A percentile compares a stretch with the other conserved stretches of the same genome.
These are phyloP conservation scores for Sinapis alba DNA, from an alignment of 441 rosid species.

Conservation along the genomic window DNA sequence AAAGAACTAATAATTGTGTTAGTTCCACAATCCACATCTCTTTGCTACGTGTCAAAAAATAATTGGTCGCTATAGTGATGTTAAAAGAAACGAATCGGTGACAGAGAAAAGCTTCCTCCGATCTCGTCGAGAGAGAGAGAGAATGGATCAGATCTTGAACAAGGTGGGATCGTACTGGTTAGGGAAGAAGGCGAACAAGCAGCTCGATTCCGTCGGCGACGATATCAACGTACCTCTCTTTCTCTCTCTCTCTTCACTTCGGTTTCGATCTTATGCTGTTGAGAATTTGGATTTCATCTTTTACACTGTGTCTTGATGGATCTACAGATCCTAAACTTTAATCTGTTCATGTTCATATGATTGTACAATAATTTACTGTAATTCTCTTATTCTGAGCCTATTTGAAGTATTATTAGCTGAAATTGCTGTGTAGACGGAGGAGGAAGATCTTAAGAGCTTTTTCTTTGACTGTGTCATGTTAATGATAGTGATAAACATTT, in stretches of 20 bases:
- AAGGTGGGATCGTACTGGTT: slow-evolving; percentile 83
- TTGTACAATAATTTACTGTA: background rate
- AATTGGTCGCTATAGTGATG: background rate
- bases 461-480: background rate
- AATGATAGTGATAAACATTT: background rate
- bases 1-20: background rate
- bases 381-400: background rate
- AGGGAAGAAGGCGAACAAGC: slow-evolving; percentile 65
- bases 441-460: slow-evolving; percentile 7
- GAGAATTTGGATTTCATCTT: background rate
- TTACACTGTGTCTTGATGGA: background rate
- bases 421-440: background rate
- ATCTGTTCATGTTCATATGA: background rate
- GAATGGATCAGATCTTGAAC: slow-evolving; percentile 77
- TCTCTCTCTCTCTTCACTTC: slow-evolving; percentile 8
- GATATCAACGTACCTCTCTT: slow-evolving; percentile 57
- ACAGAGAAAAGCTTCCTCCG: slow-evolving; percentile 7
- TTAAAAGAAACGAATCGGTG: slow-evolving; percentile 22
- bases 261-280: slow-evolving; percentile 2
- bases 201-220: slow-evolving; percentile 78
- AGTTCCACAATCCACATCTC: slow-evolving; percentile 1
- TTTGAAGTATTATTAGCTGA: background rate
- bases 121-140: slow-evolving; percentile 31
- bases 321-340: background rate
- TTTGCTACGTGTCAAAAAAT: background rate